A percentile compares a stretch with the other conserved stretches of the same genome.
These are phyloP conservation scores for Mycosphaerella arachidis DNA, from an alignment of 2,329 filamentous ascomycete species.

Conservation along the genomic window DNA sequence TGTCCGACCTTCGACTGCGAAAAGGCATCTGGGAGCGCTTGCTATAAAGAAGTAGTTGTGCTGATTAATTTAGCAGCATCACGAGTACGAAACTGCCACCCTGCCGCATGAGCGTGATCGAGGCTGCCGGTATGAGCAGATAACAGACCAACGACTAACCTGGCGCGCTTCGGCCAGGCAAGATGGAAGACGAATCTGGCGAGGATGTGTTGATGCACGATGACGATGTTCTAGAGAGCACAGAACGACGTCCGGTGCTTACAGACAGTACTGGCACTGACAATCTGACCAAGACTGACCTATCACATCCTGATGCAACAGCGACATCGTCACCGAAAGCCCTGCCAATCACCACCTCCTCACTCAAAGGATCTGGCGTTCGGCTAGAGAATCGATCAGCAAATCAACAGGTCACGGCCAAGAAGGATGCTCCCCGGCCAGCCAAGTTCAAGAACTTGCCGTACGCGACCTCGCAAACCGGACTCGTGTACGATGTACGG, in stretches of 20 bases:
- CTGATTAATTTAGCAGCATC: not conserved
- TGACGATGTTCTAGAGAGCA: slow-evolving; percentile 18
- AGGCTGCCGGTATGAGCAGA: not conserved
- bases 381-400: slow-evolving; percentile 12
- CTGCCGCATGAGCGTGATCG: not conserved
- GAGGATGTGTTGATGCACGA: slow-evolving; percentile 28
- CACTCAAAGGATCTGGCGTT: slow-evolving; percentile 23
- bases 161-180: not conserved
- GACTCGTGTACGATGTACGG: slow-evolving; percentile 72
- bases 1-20: too few relatives aligned
- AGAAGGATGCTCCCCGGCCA: slow-evolving; percentile 26
- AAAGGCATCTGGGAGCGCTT: too few relatives aligned
- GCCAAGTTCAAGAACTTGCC: slow-evolving; percentile 36
- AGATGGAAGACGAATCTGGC: slow-evolving; percentile 3
- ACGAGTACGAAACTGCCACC: not conserved
- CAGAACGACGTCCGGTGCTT: slow-evolving; percentile 8
- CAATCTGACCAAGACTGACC: slow-evolving; percentile 10
- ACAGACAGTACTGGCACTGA: slow-evolving; percentile 9
- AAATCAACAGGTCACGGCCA: slow-evolving; percentile 18
- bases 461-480: slow-evolving; percentile 39
- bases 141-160: not conserved
- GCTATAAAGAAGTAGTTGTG: not conserved
- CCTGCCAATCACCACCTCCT: slow-evolving; percentile 2
- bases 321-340: slow-evolving; percentile 5
- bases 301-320: slow-evolving; percentile 1